These are phyloP conservation scores for Perkinsus chesapeaki DNA, from an alignment of 169 alveolate genomes.

Conservation along the genomic window DNA sequence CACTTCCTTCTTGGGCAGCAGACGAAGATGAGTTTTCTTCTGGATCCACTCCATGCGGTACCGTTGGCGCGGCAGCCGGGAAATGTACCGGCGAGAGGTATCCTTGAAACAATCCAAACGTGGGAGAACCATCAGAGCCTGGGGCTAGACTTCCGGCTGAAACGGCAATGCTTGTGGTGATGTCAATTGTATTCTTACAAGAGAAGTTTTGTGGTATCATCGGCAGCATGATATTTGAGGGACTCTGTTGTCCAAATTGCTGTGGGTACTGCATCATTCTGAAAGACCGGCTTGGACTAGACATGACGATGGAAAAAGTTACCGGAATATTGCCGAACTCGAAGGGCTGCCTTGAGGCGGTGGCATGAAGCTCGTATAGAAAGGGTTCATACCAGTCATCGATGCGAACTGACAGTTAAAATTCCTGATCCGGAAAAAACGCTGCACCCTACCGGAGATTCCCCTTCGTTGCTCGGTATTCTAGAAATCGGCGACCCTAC, in stretches of 20 bases:
- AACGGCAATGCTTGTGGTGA: neutral
- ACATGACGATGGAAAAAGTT: neutral
- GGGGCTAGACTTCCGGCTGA: neutral
- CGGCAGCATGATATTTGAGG: neutral
- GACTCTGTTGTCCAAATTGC: neutral
- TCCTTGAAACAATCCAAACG: neutral
- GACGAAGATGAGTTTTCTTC: too few species aligned
- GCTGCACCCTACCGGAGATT: neutral
- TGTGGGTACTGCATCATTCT: neutral
- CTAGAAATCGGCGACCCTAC: neutral
- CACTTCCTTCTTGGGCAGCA: too few species aligned
- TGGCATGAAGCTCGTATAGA: neutral
- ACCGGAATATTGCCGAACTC: neutral
- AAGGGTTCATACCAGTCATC: neutral
- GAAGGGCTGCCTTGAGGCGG: neutral
- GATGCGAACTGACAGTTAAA: neutral
- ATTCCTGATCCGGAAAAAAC: neutral
- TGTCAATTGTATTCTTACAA: neutral
- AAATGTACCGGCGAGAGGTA: neutral
- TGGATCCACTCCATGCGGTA: neutral
- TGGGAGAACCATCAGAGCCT: neutral
- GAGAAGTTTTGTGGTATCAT: neutral
- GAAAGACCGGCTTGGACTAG: neutral
- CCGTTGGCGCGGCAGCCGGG: neutral
- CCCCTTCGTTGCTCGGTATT: neutral